These are phyloP conservation scores for Cadophora luteo-olivacea DNA, from an alignment of 2,329 filamentous ascomycete genomes.

Conservation along the genomic window DNA sequence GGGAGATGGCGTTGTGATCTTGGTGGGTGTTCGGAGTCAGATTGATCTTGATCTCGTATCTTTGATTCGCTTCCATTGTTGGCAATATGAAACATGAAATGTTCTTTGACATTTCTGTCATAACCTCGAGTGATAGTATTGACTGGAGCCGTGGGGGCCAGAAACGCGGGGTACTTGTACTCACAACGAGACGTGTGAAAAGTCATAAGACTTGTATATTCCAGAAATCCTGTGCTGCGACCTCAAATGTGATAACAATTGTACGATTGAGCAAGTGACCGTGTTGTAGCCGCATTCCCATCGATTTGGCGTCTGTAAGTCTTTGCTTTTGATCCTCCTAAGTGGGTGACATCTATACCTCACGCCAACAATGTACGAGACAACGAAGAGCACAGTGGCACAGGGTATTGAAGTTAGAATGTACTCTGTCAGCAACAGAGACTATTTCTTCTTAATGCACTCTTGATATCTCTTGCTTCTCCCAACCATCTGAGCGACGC, in stretches of 20 bases:
- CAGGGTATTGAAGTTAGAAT: neutral
- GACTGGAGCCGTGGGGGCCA: neutral
- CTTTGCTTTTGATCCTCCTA: too few species aligned
- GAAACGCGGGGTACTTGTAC: neutral
- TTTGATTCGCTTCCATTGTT: too few species aligned
- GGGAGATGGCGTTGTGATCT: neutral
- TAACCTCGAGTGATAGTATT: too few species aligned
- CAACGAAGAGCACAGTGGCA: neutral
- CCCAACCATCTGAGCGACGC: neutral
- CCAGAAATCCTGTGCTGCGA: neutral
- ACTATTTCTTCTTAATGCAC: neutral
- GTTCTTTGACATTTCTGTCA: too few species aligned
- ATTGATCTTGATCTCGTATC: too few species aligned
- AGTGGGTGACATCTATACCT: neutral
- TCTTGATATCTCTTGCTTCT: slow-evolving; percentile 8
- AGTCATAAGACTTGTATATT: neutral
- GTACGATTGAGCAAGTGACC: too few species aligned
- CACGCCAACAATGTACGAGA: neutral
- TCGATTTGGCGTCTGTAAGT: too few species aligned
- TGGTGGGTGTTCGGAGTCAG: neutral
- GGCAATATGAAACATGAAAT: too few species aligned
- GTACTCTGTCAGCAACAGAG: neutral
- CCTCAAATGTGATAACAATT: neutral
- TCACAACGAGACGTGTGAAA: neutral
- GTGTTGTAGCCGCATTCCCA: too few species aligned